phyloP scores from a whole-genome alignment of 129 eudicot species.

The Pittosporum tobira region DNA sequence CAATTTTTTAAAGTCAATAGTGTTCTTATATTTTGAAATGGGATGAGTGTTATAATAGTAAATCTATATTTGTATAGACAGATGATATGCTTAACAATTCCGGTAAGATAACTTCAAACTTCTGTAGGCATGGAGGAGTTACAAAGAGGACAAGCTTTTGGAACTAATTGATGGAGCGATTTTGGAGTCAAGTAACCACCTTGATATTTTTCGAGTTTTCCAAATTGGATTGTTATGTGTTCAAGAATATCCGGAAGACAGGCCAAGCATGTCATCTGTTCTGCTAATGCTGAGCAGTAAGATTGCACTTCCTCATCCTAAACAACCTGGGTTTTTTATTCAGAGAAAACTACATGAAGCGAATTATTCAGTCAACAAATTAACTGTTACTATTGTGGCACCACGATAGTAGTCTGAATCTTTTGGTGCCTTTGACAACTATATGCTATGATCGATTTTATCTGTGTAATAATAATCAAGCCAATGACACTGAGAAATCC shows the following conservation, averaged over 20 bases:
- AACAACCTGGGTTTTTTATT: slow-evolving; percentile 4
- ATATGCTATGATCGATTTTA: too few species aligned
- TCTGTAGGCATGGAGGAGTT: slow-evolving; percentile 1
- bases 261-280: neutral
- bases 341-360: neutral
- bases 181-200: neutral
- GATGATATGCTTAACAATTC: neutral
- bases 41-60: too few species aligned
- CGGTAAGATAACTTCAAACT: too few species aligned
- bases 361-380: neutral
- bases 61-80: too few species aligned
- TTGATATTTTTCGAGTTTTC: neutral
- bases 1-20: too few species aligned
- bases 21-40: too few species aligned
- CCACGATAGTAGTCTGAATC: neutral
- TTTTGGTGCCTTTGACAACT: too few species aligned
- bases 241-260: neutral
- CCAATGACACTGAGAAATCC: too few species aligned
- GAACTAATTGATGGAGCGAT: neutral
- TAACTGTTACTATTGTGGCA: neutral
- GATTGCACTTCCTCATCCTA: neutral
- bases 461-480: too few species aligned
- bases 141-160: neutral
- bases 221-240: neutral
- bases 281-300: slow-evolving; percentile 2